Percentiles rank a stretch among this genome's conserved stretches.
These are phyloP conservation scores for Lachancea nothofagi DNA, from an alignment of 805 yeast genomes.

Conservation along the genomic window DNA sequence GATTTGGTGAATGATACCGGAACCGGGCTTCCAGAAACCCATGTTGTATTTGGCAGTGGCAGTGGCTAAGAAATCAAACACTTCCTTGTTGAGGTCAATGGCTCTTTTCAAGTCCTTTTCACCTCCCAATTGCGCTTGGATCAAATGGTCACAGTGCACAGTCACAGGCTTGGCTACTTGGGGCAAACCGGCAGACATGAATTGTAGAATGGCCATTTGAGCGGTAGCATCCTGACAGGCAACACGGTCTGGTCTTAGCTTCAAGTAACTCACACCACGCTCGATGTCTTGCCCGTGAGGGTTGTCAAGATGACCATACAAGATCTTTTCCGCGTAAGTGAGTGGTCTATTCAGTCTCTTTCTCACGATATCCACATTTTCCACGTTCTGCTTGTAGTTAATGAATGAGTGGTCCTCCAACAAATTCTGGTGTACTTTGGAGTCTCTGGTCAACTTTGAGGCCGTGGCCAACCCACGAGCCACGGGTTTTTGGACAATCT, in stretches of 20 bases:
- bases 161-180: conserved; percentile 92
- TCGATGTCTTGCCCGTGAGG: conserved; percentile 81
- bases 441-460: conserved; percentile 48
- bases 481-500: conserved; percentile 19
- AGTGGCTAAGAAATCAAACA: conserved; percentile 81
- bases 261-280: conserved; percentile 88
- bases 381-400: conserved; percentile 85
- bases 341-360: conserved; percentile 80
- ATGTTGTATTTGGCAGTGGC: conserved; percentile 94
- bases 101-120: conserved; percentile 79
- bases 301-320: conserved; percentile 90
- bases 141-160: conserved; percentile 96
- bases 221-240: conserved; percentile 99
- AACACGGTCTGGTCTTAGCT: conserved; percentile 94
- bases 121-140: conserved; percentile 93
- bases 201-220: conserved; percentile 95
- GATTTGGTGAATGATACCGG: conserved; percentile 96
- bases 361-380: conserved; percentile 80
- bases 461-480: conserved; percentile 40
- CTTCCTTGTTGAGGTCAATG: conserved; percentile 86
- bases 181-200: conserved; percentile 92
- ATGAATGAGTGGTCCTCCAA: conserved; percentile 80
- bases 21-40: conserved; percentile 99
- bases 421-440: conserved; percentile 74
- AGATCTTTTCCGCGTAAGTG: conserved; percentile 91